Base-by-base conservation (phyloP, 2,329 filamentous ascomycete genomes). In the Cladosporium halotolerans region DNA sequence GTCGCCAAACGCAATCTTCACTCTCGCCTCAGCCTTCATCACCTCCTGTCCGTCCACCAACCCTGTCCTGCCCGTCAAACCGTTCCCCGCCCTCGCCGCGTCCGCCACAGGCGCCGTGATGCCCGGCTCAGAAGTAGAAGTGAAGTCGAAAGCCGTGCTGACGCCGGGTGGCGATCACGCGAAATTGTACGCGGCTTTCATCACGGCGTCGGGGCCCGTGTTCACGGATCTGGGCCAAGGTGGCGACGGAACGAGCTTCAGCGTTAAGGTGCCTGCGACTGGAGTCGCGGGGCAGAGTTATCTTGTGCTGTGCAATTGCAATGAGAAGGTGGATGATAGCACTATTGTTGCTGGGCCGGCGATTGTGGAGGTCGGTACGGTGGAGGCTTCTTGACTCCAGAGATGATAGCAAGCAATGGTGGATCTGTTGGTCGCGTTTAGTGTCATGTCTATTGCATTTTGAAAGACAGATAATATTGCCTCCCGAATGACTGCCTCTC, bases 11-110 rank as follows among this genome's bases (percentile, higher is more conserved):
- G 70, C 78, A 61, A 81, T 86, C 45, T 84, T 77, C 73, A 82
- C 82, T 3, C 76, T 87, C 16, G 83, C 83, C 0, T 75, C 80
- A 0, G 31, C 19, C 51, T 85, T 86, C 70, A 83, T 86, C 66
- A 73, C 67, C 4, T 67, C 70, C 2, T 86, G 82, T 67, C 81
- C 83, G 1, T 57, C 70, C 6, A 71, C 68, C 59, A 84, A 84
- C 64, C 69, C 75, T 0, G 58, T 70, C 1, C 72, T 86, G 1
- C 81, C 82, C 2, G 77, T 87, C 63, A 81, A 76, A 69, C 77
- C 62, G 7, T 66, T 62, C 59, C 62, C 63, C 3, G 39, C 36
- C 8, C 48, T 64, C 9, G 56, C 54, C 32, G 51, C 61, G 3
- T 48, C 53, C 18, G 48, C 54, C 23, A 55, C 57, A 8, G 58